These are phyloP conservation scores for Glarea lozoyensis DNA, from an alignment of 495 filamentous ascomycete species.

Conservation along the genomic window DNA sequence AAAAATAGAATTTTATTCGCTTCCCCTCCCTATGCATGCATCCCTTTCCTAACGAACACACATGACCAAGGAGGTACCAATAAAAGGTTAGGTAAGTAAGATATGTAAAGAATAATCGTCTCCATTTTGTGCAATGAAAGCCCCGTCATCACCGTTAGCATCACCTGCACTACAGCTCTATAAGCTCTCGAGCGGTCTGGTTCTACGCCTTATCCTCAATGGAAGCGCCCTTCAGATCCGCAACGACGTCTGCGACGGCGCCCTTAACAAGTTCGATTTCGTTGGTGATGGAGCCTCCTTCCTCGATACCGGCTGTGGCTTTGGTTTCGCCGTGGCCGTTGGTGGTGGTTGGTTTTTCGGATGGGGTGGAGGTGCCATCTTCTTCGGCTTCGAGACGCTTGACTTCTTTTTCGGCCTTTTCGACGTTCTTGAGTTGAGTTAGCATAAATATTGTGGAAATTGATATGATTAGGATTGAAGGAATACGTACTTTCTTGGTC, in stretches of 20 bases:
- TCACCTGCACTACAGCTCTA: too few species aligned
- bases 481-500: constrained; percentile 72
- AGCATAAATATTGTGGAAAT: background rate
- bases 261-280: constrained; percentile 16
- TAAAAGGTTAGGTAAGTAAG: too few species aligned
- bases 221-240: constrained; percentile 62
- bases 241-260: constrained; percentile 31
- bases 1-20: too few species aligned
- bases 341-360: constrained; percentile 20
- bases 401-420: constrained; percentile 59
- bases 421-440: constrained; percentile 57
- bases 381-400: constrained; percentile 52
- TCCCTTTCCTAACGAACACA: too few species aligned
- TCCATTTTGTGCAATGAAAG: too few species aligned
- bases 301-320: constrained; percentile 28
- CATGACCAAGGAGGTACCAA: too few species aligned
- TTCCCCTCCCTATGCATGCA: too few species aligned
- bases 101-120: too few species aligned
- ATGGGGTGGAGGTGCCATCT: constrained; percentile 18
- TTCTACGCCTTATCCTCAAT: constrained; percentile 48
- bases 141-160: too few species aligned
- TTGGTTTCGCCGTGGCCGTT: constrained; percentile 31
- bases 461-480: background rate
- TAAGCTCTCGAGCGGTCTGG: too few species aligned
- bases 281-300: constrained; percentile 15